Evolutionary conservation across 2,329 filamentous ascomycete genomes (phyloP).

Genomic region (Monilinia laxa): DNA sequence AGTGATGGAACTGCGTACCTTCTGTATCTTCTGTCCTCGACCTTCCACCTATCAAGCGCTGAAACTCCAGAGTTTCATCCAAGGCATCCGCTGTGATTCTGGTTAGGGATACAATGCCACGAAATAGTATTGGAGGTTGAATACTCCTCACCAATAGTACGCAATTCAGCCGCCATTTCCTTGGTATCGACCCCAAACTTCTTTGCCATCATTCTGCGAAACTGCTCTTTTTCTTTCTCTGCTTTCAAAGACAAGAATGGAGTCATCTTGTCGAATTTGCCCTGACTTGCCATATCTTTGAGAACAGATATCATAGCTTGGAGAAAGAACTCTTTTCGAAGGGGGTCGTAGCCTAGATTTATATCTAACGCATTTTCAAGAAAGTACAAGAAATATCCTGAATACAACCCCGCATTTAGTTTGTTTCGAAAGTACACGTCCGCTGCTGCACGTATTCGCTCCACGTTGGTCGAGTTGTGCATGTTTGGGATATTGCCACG

Average conservation of each 20-base stretch:
- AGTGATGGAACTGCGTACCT: not conserved
- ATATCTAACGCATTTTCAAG: not conserved
- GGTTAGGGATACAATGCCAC: not conserved
- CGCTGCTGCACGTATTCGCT: slow-evolving; percentile 1
- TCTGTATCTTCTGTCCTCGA: not conserved
- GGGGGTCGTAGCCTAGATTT: not conserved
- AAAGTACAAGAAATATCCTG: not conserved
- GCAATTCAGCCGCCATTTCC: slow-evolving; percentile 12
- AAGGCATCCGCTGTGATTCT: slow-evolving; percentile 6
- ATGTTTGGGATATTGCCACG: slow-evolving; percentile 13
- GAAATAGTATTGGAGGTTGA: not conserved
- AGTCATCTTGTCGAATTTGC: slow-evolving; percentile 1
- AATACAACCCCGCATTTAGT: not conserved
- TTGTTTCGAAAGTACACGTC: slow-evolving; percentile 17
- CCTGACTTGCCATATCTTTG: not conserved
- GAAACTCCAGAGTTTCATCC: slow-evolving; percentile 8
- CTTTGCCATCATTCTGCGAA: slow-evolving; percentile 10
- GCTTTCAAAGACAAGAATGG: not conserved
- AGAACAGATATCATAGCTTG: not conserved
- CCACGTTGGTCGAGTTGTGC: slow-evolving; percentile 10
- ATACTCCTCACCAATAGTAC: slow-evolving; percentile 15
- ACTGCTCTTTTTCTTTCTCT: slow-evolving; percentile 16
- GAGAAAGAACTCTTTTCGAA: not conserved
- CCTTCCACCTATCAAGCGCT: slow-evolving; percentile 6
- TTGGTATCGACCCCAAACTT: not conserved